A percentile compares a stretch with the other conserved stretches of the same genome.
phyloP scores from a whole-genome alignment of 768 basidiomycete genomes.

The Russula sp. region DNA sequence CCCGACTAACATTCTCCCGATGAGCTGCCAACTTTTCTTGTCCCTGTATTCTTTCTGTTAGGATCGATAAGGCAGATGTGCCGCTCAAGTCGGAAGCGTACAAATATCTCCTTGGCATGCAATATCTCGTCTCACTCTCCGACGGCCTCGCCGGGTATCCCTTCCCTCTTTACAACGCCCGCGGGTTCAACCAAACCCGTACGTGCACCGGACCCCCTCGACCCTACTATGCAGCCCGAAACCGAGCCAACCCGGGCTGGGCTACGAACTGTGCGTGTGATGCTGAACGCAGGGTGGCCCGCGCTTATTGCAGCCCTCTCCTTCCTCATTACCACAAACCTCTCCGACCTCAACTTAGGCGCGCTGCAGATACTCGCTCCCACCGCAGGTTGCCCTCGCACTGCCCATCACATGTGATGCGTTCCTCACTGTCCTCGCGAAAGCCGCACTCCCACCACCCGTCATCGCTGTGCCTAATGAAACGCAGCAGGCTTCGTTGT shows the following conservation, averaged over 20 bases:
- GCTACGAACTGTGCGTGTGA: slow-evolving; percentile 60
- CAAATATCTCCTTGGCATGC: slow-evolving; percentile 84
- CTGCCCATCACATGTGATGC: slow-evolving; percentile 88
- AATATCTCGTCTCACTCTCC: slow-evolving; percentile 82
- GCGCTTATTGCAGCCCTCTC: slow-evolving; percentile 87
- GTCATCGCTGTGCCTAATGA: slow-evolving; percentile 73
- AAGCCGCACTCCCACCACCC: slow-evolving; percentile 81
- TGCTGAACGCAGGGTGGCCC: slow-evolving; percentile 92
- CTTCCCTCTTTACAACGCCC: slow-evolving; percentile 70
- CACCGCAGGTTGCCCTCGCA: slow-evolving; percentile 81
- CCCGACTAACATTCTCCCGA: neutral
- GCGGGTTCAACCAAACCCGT: slow-evolving; percentile 60
- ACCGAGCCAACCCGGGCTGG: slow-evolving; percentile 56
- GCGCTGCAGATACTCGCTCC: slow-evolving; percentile 84
- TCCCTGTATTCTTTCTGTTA: slow-evolving; percentile 37
- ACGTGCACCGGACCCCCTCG: slow-evolving; percentile 71
- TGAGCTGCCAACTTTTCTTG: neutral
- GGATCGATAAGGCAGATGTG: slow-evolving; percentile 96
- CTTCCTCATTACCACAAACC: slow-evolving; percentile 86
- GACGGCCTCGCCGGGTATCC: slow-evolving; percentile 79
- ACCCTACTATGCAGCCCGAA: slow-evolving; percentile 52
- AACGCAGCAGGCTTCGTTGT: too few species aligned
- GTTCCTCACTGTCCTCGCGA: too few species aligned
- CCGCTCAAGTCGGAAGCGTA: slow-evolving; percentile 93
- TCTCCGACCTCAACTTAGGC: slow-evolving; percentile 86